Evolutionary conservation across 805 yeast species (phyloP).

Genomic region (Nakazawaea populi): DNA sequence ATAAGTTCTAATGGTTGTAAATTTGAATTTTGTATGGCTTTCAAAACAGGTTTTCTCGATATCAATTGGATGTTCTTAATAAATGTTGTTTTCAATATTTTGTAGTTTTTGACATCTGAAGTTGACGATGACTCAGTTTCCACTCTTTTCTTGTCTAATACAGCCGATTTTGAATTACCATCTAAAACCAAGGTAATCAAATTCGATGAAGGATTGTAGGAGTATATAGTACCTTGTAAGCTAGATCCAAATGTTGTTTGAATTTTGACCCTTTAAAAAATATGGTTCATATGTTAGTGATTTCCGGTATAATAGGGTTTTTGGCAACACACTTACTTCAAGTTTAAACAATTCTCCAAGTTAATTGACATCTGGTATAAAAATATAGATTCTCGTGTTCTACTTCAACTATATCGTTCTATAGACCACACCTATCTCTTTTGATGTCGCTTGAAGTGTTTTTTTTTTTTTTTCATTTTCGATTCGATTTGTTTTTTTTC

Average conservation of each 20-base stretch:
- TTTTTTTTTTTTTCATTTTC: neutral
- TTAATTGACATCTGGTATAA: constrained; percentile 12
- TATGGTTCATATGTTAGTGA: too few species aligned
- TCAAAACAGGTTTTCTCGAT: constrained; percentile 28
- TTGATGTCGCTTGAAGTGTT: neutral
- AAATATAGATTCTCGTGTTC: too few species aligned
- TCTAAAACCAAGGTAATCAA: constrained; percentile 32
- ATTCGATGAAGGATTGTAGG: constrained; percentile 47
- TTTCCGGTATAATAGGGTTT: too few species aligned
- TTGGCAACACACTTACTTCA: constrained; percentile 22
- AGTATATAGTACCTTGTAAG: constrained; percentile 57
- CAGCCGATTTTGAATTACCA: constrained; percentile 14
- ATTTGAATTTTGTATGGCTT: constrained; percentile 11
- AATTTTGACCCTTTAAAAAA: constrained; percentile 43
- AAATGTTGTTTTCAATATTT: constrained; percentile 51
- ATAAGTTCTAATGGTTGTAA: constrained; percentile 17
- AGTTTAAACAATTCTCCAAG: constrained; percentile 26
- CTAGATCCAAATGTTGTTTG: constrained; percentile 53
- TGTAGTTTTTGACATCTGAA: constrained; percentile 27
- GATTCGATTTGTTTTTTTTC: neutral
- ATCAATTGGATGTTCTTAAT: constrained; percentile 46
- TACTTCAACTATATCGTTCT: neutral
- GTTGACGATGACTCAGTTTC: constrained; percentile 9
- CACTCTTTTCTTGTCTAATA: constrained; percentile 12
- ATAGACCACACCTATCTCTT: neutral